Evolutionary conservation across 805 yeast species (phyloP).

Genomic region (Lipomyces starkeyi): DNA sequence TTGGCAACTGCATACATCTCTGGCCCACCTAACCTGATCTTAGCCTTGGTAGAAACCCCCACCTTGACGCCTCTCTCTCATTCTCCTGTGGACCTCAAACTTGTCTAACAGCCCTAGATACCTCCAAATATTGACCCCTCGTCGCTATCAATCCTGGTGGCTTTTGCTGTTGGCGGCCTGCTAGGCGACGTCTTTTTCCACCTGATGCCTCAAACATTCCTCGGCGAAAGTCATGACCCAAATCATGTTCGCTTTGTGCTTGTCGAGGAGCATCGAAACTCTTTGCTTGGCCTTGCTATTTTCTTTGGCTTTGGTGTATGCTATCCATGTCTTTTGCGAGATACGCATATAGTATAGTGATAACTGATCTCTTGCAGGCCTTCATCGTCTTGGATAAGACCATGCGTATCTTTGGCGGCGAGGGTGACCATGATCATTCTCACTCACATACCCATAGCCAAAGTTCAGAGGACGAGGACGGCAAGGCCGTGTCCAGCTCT

Average conservation of each 20-base stretch:
- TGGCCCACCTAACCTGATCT: slow-evolving; percentile 64
- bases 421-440: slow-evolving; percentile 51
- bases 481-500: slow-evolving; percentile 16
- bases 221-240: slow-evolving; percentile 56
- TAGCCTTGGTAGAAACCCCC: slow-evolving; percentile 48
- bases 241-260: slow-evolving; percentile 52
- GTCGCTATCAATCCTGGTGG: slow-evolving; percentile 59
- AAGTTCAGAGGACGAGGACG: slow-evolving; percentile 26
- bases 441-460: slow-evolving; percentile 53
- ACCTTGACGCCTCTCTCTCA: too few relatives aligned
- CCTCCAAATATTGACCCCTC: slow-evolving; percentile 63
- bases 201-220: slow-evolving; percentile 69
- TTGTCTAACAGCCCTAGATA: slow-evolving; percentile 41
- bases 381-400: slow-evolving; percentile 69
- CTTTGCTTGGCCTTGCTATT: slow-evolving; percentile 59
- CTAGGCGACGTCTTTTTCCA: slow-evolving; percentile 78
- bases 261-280: slow-evolving; percentile 58
- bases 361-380: slow-evolving; percentile 10
- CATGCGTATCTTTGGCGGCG: slow-evolving; percentile 54
- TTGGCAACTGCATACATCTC: slow-evolving; percentile 69
- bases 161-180: slow-evolving; percentile 79
- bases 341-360: background rate
- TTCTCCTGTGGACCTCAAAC: background rate
- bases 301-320: slow-evolving; percentile 61
- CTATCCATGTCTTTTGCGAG: background rate